Base-by-base conservation (phyloP, 371 early-diverging fungal species). In the Apophysomyces ossiformis region DNA sequence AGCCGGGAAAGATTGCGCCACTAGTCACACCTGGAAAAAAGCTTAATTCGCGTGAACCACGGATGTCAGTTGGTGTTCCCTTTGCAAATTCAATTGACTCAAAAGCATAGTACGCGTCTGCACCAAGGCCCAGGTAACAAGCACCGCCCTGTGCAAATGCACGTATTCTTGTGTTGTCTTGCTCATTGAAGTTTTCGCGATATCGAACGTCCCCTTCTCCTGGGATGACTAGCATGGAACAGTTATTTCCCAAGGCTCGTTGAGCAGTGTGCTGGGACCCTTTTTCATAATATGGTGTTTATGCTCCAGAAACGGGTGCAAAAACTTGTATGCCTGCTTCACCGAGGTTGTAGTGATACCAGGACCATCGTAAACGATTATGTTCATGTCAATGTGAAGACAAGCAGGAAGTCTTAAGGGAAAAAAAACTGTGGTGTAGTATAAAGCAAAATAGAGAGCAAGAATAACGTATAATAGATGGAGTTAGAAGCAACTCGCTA, bases 201-300 rank as follows among this genome's bases (percentile, higher is more conserved):
- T 93, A 96, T 0, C 94, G 94, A 59, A 92, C 37, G 72, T 96
- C 96, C 38, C 95, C 78, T 1, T 96, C 97, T 38, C 97, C 97
- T 0, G 96, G 96, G 36, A 98, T 80, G 8, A 96, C 95, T 0
- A 97, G 71, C 63, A 96, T 73, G 0, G 89, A 85, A 7, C 96
- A 91, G 7, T 89, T 84, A n/a, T 79, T 74, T 93, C 88, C 97
- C 98, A 98, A 1, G 96, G 94, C 66, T 94, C 94, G 1, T 69
- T 77, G 13, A 71, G 68, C 44, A 98, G 77, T 7, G 86, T 84
- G 37, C 75, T 68, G 3, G 90, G 84, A 65, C 93, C 92, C 57
- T 97, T 93, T 26, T 87, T 76, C 57, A 93, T 89, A 18, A 98
- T 85, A 74, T 95, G 94, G 78, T 95, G 96, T 18, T 84, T 79